Percentiles rank a stretch among this genome's conserved stretches.
phyloP scores from a whole-genome alignment of 345 rosid species.

The Cardamine occulta region DNA sequence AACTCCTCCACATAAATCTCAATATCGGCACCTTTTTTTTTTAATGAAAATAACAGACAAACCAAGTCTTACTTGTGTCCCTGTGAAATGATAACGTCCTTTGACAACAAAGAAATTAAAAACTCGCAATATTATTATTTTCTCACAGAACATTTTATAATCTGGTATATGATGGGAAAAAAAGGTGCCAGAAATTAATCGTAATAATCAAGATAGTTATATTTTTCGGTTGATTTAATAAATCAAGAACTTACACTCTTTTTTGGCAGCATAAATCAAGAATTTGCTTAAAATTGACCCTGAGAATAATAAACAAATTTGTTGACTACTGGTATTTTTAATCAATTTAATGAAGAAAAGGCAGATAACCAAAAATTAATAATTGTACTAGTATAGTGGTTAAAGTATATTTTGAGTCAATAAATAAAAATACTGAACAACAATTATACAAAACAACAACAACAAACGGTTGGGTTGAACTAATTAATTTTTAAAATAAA shows the following conservation, averaged over 20 bases:
- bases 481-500: neutral
- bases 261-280: too few relatives aligned
- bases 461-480: neutral
- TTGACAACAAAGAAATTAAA: neutral
- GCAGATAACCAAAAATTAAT: too few relatives aligned
- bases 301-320: too few relatives aligned
- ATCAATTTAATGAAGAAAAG: too few relatives aligned
- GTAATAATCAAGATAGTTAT: neutral
- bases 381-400: too few relatives aligned
- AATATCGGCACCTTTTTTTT: neutral
- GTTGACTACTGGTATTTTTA: too few relatives aligned
- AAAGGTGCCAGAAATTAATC: neutral
- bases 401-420: too few relatives aligned
- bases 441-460: neutral
- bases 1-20: conserved; percentile 1
- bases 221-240: neutral
- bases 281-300: too few relatives aligned
- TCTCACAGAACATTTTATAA: neutral
- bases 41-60: neutral
- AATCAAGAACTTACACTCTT: too few relatives aligned
- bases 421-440: neutral
- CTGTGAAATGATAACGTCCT: neutral
- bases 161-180: neutral
- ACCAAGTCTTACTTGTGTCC: neutral
- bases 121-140: neutral